Base-by-base conservation (phyloP, 2,329 filamentous ascomycete species). In the Apiospora koreana region DNA sequence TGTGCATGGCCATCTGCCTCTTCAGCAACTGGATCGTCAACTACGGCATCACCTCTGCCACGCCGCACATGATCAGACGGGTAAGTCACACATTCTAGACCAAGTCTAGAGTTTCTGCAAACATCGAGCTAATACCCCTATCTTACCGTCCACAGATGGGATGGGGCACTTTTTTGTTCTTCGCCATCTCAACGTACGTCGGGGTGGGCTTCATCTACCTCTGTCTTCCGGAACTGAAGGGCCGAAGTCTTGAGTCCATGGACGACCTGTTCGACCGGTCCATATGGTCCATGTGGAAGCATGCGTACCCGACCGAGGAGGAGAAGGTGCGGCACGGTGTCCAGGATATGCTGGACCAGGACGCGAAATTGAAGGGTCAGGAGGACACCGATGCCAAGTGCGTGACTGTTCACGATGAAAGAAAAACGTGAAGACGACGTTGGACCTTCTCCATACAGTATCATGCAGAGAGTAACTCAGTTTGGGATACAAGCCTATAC, bases 201-300 rank as follows among this genome's bases (percentile, higher is more conserved):
- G 80, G 80, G 8, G 76, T 77, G 7, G 75, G 82, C 69, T 85
- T 83, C 69, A 79, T 84, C 10, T 86, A 80, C 74, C 84, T 86
- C 76, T 82, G 83, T 68, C 16, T 70, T 31, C 85, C 86, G 0
- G 85, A 87, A 75, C 84, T 85, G 18, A 86, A 86, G 73, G 85
- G 85, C 68, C 78, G 85, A 28, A 82, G 81, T 21, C 80, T 87
- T 21, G 86, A 87, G 72, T 83, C 81, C 31, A 85, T 86, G 80
- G 85, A 87, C 70, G 79, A 81, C 14, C 78, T 87, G n/a, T 87
- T 87, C 70, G 71, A 76, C 66, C 71, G 78, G 48, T 77, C 77
- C 2, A 73, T 83, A 23, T 83, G 80, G 80, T 79, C 78, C 0
- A 83, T 83, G 82, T 83, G 76, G 75, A 77, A 76, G 66, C 79